Evolutionary conservation across 768 basidiomycete genomes (phyloP).

Genomic region (Glaciozyma antarctica): DNA sequence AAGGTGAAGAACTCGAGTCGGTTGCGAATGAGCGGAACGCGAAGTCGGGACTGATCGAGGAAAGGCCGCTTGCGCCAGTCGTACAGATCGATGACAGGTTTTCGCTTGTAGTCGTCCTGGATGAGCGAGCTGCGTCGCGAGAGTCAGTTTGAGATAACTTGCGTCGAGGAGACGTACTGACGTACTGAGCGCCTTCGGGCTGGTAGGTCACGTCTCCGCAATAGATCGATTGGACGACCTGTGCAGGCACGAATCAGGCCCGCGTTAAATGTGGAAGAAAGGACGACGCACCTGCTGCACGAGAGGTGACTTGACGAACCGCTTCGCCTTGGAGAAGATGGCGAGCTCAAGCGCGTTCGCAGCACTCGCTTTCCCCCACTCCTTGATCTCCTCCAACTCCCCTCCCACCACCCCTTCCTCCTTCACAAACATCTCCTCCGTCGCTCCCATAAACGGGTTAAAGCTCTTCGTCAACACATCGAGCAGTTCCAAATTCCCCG

Average conservation of each 20-base stretch:
- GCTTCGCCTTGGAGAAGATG: slow-evolving; percentile 72
- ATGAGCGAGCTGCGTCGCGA: slow-evolving; percentile 58
- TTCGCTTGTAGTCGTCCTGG: slow-evolving; percentile 79
- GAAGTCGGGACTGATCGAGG: slow-evolving; percentile 33
- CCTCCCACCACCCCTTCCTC: slow-evolving; percentile 50
- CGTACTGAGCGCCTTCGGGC: slow-evolving; percentile 24
- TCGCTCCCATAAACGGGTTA: slow-evolving; percentile 74
- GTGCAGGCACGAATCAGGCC: too few species aligned
- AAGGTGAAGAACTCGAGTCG: slow-evolving; percentile 28
- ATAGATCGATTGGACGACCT: slow-evolving; percentile 75
- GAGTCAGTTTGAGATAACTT: slow-evolving; percentile 48
- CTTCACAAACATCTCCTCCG: slow-evolving; percentile 56
- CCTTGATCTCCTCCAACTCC: slow-evolving; percentile 53
- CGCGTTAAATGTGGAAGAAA: too few species aligned
- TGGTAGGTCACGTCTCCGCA: slow-evolving; percentile 46
- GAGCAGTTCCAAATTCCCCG: slow-evolving; percentile 52
- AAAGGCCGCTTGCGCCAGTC: slow-evolving; percentile 42
- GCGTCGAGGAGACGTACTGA: too few species aligned
- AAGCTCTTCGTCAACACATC: slow-evolving; percentile 71
- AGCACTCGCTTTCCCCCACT: slow-evolving; percentile 9
- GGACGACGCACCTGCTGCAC: slow-evolving; percentile 50
- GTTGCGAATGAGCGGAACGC: slow-evolving; percentile 32
- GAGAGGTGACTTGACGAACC: slow-evolving; percentile 70
- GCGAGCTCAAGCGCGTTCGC: slow-evolving; percentile 52
- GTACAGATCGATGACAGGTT: slow-evolving; percentile 59